Evolutionary conservation across 139 green algal genomes (phyloP), one percentile per base, ranked within the genome.

Genomic region (Nannochloris sp.): DNA sequence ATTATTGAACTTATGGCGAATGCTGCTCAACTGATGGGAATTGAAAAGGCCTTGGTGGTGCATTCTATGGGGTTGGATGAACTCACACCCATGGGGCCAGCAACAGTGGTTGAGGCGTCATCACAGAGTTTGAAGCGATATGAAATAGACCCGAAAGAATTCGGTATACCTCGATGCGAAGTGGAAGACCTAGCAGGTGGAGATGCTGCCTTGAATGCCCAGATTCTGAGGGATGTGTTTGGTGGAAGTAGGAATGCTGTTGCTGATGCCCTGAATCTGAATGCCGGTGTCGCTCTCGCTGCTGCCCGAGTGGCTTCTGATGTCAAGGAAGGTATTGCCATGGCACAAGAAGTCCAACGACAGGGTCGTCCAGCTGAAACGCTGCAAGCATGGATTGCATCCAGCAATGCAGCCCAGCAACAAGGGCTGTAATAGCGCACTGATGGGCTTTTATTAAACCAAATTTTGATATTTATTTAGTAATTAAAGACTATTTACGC

Each of bases 61-160:
- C 91, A 98, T 83, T 89, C 77, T 25, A 79, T 82, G 67, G 92
- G 92, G 1, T 76, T 99, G 66, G 93, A 99, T 73, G 93, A 99
- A 87, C 82, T 99, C 23, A 98, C 93, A 1, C 93, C 93, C 53
- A 89, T 96, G 82, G 90, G 83, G 1, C 81, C 81, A 2, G 91
- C 91, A 3, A 80, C 93, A 48, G 82, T 98, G 48, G 72, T 97
- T 68, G 92, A 98, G 73, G 81, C 96, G 12, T 78, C 73, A 20
- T 67, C 65, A 36, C 37, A 37, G 30, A 60, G 69, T 25, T 77
- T 69, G 44, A 66, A 65, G 13, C 46, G 50, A 29, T 89, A 88
- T 74, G 59, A 2, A 3, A 70, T 95, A 33, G 83, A 94, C 20
- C 85, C 89, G 0, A 59, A 70, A 53, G 85, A 96, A 53, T 67